A percentile compares a stretch with the other conserved stretches of the same genome.
These are phyloP conservation scores for Copromyces sp. DNA, from an alignment of 495 filamentous ascomycete species.

Conservation along the genomic window DNA sequence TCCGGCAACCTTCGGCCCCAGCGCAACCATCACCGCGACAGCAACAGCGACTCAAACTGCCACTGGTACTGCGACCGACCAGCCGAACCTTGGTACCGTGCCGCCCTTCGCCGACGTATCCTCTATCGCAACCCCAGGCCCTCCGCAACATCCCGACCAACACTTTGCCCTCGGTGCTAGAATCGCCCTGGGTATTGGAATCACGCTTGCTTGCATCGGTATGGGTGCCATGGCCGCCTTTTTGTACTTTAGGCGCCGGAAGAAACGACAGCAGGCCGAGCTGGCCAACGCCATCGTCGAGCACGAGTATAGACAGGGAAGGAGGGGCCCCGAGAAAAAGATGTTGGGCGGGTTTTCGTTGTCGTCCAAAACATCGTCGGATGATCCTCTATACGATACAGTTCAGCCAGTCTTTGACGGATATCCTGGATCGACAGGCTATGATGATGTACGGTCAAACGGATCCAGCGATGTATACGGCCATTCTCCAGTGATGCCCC, in stretches of 20 bases:
- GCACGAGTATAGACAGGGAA: constrained; percentile 13
- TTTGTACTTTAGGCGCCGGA: constrained; percentile 19
- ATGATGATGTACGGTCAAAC: constrained; percentile 22
- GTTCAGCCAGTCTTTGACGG: constrained; percentile 24
- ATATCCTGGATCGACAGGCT: constrained; percentile 25
- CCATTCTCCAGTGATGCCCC: constrained; percentile 15
- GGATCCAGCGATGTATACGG: constrained; percentile 6
- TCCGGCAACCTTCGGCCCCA: constrained; percentile 6
- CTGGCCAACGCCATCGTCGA: constrained; percentile 11
- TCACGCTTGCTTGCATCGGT: constrained; percentile 11
- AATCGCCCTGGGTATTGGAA: constrained; percentile 18
- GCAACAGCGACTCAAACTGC: neutral
- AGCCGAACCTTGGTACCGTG: neutral
- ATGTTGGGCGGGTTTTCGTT: constrained; percentile 4
- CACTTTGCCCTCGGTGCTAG: constrained; percentile 18
- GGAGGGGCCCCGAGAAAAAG: constrained; percentile 12
- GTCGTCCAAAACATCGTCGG: constrained; percentile 16
- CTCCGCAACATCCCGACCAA: constrained; percentile 2
- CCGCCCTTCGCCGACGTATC: neutral
- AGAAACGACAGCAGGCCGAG: constrained; percentile 7
- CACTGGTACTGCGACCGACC: neutral
- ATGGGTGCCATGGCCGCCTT: constrained; percentile 21
- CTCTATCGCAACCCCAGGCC: neutral
- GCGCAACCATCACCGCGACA: neutral
- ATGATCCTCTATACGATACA: constrained; percentile 16